A percentile compares a stretch with the other conserved stretches of the same genome.
Conservation (phyloP, 139 green algal genomes). For the Chlorella ohadii region DNA sequence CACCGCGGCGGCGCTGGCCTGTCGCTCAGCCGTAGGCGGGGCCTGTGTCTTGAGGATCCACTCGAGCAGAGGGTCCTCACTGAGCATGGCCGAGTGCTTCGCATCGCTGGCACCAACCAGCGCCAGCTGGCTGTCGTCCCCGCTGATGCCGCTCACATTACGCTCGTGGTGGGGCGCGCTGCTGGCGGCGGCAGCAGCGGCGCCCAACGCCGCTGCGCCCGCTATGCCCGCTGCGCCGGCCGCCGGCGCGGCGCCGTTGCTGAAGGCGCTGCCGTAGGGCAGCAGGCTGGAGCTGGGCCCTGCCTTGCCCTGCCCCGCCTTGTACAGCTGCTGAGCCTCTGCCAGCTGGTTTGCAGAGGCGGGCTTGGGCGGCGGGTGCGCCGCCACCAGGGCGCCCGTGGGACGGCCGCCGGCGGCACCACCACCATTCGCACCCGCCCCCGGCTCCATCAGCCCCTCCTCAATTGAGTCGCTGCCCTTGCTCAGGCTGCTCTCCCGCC, state of each 20-base stretch:
- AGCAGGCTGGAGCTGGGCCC: not conserved
- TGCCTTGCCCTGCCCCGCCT: not conserved
- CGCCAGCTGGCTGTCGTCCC: not conserved
- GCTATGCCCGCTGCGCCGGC: not conserved
- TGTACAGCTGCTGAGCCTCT: constrained; percentile 16
- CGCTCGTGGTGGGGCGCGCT: not conserved
- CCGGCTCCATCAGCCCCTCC: not conserved
- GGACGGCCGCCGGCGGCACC: no score
- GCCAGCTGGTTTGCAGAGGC: not conserved
- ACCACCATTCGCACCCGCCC: not conserved
- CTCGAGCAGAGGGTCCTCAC: constrained; percentile 21
- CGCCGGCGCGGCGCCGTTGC: constrained; percentile 1
- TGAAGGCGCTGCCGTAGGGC: constrained; percentile 19
- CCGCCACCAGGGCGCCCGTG: no score
- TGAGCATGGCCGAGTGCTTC: not conserved
- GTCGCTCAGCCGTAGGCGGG: not conserved
- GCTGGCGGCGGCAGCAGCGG: not conserved
- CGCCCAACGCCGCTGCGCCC: not conserved
- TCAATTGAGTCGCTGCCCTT: not conserved
- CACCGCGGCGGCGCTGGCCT: not conserved
- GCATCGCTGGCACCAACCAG: not conserved
- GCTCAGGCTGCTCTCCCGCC: not conserved
- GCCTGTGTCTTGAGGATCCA: constrained; percentile 10
- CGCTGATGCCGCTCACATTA: not conserved
- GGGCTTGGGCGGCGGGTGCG: no score